A percentile compares a stretch with the other conserved stretches of the same genome.
These are phyloP conservation scores for Vigna trinervia DNA, from an alignment of 306 rosid species.

Conservation along the genomic window DNA sequence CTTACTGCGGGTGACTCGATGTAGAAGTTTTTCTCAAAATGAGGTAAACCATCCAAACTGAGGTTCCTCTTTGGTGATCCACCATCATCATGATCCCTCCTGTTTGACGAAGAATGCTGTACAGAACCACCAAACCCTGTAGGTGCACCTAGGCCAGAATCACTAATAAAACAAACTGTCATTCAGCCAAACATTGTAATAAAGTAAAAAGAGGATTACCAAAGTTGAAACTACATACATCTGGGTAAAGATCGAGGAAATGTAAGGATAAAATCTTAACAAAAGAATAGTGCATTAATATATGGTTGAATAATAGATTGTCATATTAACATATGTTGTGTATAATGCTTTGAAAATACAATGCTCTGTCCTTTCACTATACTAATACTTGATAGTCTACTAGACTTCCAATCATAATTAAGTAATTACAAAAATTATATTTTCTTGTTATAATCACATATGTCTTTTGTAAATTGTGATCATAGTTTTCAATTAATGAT, in stretches of 20 bases:
- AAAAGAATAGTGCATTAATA: not conserved
- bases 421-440: not conserved
- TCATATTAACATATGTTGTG: not conserved
- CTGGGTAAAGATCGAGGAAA: not conserved
- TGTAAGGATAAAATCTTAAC: constrained; percentile 1
- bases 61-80: constrained; percentile 64
- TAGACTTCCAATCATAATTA: not conserved
- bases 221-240: not conserved
- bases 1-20: constrained; percentile 73
- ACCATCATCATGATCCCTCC: constrained; percentile 61
- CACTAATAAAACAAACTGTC: constrained; percentile 56
- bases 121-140: constrained; percentile 57
- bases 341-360: not conserved
- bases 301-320: not conserved
- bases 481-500: too few species aligned
- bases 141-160: constrained; percentile 78
- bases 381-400: not conserved
- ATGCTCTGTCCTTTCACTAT: not conserved
- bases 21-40: constrained; percentile 93
- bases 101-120: constrained; percentile 47
- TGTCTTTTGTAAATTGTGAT: not conserved
- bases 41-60: constrained; percentile 93
- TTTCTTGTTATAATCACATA: not conserved
- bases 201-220: not conserved
- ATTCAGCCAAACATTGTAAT: constrained; percentile 31